Base-by-base conservation (phyloP, 257 asterid species). In the Ehretia macrophylla region DNA sequence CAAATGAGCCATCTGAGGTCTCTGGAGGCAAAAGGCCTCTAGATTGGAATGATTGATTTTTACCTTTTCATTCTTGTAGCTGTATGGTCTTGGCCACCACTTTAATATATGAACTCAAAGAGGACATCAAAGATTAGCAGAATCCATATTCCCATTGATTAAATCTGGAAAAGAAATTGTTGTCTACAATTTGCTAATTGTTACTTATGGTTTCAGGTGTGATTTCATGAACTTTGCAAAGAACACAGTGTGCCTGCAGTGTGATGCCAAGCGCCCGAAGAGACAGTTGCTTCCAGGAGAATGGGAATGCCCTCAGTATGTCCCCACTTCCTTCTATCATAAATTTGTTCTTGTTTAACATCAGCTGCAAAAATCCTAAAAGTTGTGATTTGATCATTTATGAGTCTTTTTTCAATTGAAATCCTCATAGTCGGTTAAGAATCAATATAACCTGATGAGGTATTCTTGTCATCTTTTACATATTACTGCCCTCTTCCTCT, bases 261-360 rank as follows among this genome's bases (percentile, higher is more conserved):
- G 98, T 77, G 97, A 92, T 77, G 95, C 90, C 67, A 92, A 92
- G 67, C 98, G 97, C 62, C 98, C 98, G 2, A 88, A 92, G 81
- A 77, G 95, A 66, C 87, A 92, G 86, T 73, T 92, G 80, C 96
- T 92, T 84, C 98, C 97, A 48, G 98, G 97, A 77, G 98, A 92
- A 71, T 92, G 98, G 98, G 98, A 88, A 72, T 92, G 98, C 77
- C 94, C 96, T 39, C 82, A 83, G 98, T 88, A 85, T 57, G 82
- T 79, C 32, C 21, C 5, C 32, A 53, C 18, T 14, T 62, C 27
- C 56, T 56, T 27, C 32, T 32, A 55, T 35, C 32, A 18, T 13
- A 9, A 47, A 17, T 51, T 68, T 20, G 57, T 17, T 18, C 47
- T 20, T 38, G 63, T 8, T 37, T n/a, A 21, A 10, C 37, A 27